phyloP scores from a whole-genome alignment of 495 filamentous ascomycete species.

The Cercophora samala region DNA sequence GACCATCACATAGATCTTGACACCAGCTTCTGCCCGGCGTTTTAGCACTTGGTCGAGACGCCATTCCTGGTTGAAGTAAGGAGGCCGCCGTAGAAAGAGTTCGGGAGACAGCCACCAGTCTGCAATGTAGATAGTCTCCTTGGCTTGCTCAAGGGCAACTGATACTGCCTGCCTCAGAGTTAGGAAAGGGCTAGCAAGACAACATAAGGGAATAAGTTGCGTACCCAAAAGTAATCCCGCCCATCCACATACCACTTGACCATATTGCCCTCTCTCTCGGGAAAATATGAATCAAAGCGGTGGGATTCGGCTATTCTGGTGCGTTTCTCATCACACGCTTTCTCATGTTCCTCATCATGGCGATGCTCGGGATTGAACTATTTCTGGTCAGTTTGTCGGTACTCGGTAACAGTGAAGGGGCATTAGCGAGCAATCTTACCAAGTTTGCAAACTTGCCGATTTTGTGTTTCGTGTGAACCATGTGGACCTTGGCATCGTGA shows the following conservation, averaged over 20 bases:
- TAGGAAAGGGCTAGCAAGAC: not conserved
- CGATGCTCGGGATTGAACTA: conserved; percentile 84
- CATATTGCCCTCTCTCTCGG: conserved; percentile 75
- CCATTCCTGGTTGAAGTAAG: conserved; percentile 79
- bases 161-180: conserved; percentile 60
- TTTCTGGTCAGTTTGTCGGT: not conserved
- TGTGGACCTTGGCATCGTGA: conserved; percentile 46
- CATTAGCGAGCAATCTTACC: conserved; percentile 29
- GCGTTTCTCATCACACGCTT: conserved; percentile 76
- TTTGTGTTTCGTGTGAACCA: conserved; percentile 53
- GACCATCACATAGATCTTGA: conserved; percentile 91
- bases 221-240: conserved; percentile 82
- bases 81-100: conserved; percentile 82
- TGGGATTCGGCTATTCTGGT: conserved; percentile 67
- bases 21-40: conserved; percentile 81
- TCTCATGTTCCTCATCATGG: conserved; percentile 91
- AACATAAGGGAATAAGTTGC: conserved; percentile 8
- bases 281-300: conserved; percentile 84
- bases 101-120: conserved; percentile 98
- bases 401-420: not conserved
- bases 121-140: conserved; percentile 90
- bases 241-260: conserved; percentile 98
- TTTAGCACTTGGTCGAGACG: conserved; percentile 83
- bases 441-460: conserved; percentile 56
- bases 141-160: conserved; percentile 76